These are phyloP conservation scores for Trichoderma arundinaceum DNA, from an alignment of 2,329 filamentous ascomycete species.

Conservation along the genomic window DNA sequence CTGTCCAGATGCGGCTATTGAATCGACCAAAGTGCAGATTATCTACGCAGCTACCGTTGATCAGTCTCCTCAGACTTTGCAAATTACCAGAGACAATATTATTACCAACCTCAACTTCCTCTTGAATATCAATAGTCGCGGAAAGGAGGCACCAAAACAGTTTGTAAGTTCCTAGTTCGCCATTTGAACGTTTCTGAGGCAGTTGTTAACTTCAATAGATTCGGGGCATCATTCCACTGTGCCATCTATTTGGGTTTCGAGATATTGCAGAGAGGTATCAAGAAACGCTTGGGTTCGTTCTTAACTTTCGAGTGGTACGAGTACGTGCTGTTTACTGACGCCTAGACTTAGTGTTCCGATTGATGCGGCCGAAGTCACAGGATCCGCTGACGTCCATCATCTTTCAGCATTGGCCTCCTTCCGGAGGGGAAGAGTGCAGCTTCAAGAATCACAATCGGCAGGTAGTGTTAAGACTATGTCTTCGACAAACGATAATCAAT, in stretches of 20 bases:
- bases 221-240: constrained; percentile 35
- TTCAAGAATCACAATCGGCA: constrained; percentile 32
- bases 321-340: background rate
- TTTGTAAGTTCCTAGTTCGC: constrained; percentile 20
- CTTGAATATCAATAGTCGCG: constrained; percentile 30
- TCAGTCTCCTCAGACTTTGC: constrained; percentile 33
- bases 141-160: constrained; percentile 34
- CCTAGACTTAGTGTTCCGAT: constrained; percentile 21
- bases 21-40: constrained; percentile 40
- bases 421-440: constrained; percentile 33
- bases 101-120: constrained; percentile 35
- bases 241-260: constrained; percentile 36
- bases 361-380: constrained; percentile 34
- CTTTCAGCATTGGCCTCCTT: constrained; percentile 35
- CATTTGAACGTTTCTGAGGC: background rate
- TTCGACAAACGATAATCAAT: constrained; percentile 21
- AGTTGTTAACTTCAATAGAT: constrained; percentile 23
- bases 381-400: constrained; percentile 35
- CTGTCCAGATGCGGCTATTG: constrained; percentile 36
- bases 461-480: constrained; percentile 30
- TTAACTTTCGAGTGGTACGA: background rate
- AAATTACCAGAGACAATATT: constrained; percentile 36
- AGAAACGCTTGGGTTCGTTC: constrained; percentile 30
- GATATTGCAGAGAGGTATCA: constrained; percentile 35
- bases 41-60: constrained; percentile 38